Conservation (phyloP, 257 asterid species). For the Perilla frutescens region DNA sequence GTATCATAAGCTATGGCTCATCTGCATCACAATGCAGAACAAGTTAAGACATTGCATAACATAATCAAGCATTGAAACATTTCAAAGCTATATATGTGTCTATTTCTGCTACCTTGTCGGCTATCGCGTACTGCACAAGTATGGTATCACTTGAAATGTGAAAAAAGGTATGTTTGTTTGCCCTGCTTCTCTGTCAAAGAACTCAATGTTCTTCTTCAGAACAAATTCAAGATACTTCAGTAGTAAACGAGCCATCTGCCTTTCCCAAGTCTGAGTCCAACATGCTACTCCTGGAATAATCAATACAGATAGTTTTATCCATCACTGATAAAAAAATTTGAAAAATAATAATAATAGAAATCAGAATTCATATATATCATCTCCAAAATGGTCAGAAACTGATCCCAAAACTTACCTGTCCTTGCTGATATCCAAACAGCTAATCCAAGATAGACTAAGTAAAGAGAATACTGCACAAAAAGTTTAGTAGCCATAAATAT, state of each 20-base stretch:
- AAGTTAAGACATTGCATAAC: neutral
- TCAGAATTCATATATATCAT: too few relatives aligned
- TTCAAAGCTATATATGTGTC: neutral
- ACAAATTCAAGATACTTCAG: slow-evolving; percentile 58
- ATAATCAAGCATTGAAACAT: neutral
- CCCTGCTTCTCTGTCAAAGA: slow-evolving; percentile 64
- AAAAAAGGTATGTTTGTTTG: slow-evolving; percentile 45
- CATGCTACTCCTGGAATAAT: slow-evolving; percentile 59
- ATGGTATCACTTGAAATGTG: slow-evolving; percentile 73
- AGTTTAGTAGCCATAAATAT: neutral
- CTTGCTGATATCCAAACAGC: slow-evolving; percentile 61
- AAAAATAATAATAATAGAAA: neutral
- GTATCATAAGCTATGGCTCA: slow-evolving; percentile 62
- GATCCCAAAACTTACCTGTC: slow-evolving; percentile 48
- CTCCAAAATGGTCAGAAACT: too few relatives aligned
- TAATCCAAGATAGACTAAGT: slow-evolving; percentile 60
- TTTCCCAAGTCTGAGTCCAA: slow-evolving; percentile 74
- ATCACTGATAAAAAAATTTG: neutral
- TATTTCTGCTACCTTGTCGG: slow-evolving; percentile 60
- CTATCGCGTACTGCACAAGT: slow-evolving; percentile 71
- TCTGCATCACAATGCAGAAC: slow-evolving; percentile 36
- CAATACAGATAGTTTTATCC: too few relatives aligned
- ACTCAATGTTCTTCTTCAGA: slow-evolving; percentile 53
- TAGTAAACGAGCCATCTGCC: slow-evolving; percentile 64
- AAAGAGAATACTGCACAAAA: slow-evolving; percentile 60